A percentile compares a stretch with the other conserved stretches of the same genome.
phyloP scores from a whole-genome alignment of 2,329 filamentous ascomycete genomes.

The Beauveria caledonica region DNA sequence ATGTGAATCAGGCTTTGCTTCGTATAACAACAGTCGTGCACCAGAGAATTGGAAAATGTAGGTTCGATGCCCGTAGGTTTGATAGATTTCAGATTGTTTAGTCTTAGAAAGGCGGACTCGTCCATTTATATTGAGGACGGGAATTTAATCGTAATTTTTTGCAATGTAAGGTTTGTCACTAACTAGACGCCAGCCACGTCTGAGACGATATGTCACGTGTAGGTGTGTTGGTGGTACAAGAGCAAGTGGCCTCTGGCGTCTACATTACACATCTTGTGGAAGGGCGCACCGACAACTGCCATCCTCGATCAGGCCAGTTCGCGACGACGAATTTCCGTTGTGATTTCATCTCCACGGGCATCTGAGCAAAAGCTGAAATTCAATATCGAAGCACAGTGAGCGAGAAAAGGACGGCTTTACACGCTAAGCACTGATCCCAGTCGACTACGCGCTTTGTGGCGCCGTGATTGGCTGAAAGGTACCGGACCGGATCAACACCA shows the following conservation, averaged over 20 bases:
- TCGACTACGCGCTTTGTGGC: not conserved
- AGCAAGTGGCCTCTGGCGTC: not conserved
- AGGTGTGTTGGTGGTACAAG: constrained; percentile 1
- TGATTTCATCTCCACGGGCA: not conserved
- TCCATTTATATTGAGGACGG: not conserved
- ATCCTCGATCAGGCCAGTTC: not conserved
- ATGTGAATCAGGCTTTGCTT: too few relatives aligned
- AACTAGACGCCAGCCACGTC: not conserved
- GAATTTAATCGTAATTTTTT: not conserved
- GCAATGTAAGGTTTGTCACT: not conserved
- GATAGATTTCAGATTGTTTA: too few relatives aligned
- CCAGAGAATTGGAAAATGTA: not conserved
- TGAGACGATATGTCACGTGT: constrained; percentile 3
- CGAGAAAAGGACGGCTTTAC: not conserved
- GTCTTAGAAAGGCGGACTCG: not conserved
- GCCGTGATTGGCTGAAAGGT: constrained; percentile 21
- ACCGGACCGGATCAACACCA: constrained; percentile 32
- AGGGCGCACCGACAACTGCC: not conserved
- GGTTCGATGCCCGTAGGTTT: too few relatives aligned
- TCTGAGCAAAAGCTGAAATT: not conserved
- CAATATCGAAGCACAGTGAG: not conserved
- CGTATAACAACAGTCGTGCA: too few relatives aligned
- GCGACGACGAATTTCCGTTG: not conserved
- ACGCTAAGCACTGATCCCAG: constrained; percentile 6
- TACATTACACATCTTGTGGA: not conserved